These are phyloP conservation scores for Diversispora eburnea DNA, from an alignment of 192 early-diverging fungal species.

Conservation along the genomic window DNA sequence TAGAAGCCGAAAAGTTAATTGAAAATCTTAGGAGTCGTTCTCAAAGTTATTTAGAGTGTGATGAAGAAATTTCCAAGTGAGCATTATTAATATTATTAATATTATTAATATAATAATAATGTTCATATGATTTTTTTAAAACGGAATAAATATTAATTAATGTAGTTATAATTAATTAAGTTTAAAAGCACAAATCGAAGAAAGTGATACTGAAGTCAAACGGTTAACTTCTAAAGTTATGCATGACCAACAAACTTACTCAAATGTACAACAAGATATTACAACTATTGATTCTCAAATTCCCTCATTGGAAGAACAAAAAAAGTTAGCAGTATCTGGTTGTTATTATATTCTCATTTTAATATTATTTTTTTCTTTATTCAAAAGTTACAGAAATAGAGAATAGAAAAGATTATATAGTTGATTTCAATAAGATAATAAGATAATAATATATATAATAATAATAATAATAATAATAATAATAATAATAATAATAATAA, in stretches of 20 bases:
- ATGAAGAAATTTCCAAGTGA: conserved; percentile 20
- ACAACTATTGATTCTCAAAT: conserved; percentile 22
- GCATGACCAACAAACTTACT: conserved; percentile 26
- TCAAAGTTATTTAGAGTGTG: conserved; percentile 16
- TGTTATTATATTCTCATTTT: background rate
- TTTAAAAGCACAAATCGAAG: background rate
- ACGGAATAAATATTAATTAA: background rate
- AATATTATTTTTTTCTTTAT: background rate
- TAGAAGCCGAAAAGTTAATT: conserved; percentile 17
- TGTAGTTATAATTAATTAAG: background rate
- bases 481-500: too few species aligned
- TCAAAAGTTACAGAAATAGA: too few species aligned
- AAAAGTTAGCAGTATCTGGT: conserved; percentile 17
- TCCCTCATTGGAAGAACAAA: conserved; percentile 25
- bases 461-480: too few species aligned
- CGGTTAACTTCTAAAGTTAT: conserved; percentile 20
- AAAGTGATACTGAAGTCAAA: conserved; percentile 17
- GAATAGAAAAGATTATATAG: too few species aligned
- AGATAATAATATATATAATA: too few species aligned
- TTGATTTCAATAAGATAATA: too few species aligned
- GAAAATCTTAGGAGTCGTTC: background rate
- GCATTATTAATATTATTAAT: background rate
- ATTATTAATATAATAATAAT: background rate
- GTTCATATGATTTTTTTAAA: background rate
- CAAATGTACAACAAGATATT: conserved; percentile 18